Evolutionary conservation across 495 filamentous ascomycete species (phyloP).

Genomic region (Tuber microsphaerosporum): DNA sequence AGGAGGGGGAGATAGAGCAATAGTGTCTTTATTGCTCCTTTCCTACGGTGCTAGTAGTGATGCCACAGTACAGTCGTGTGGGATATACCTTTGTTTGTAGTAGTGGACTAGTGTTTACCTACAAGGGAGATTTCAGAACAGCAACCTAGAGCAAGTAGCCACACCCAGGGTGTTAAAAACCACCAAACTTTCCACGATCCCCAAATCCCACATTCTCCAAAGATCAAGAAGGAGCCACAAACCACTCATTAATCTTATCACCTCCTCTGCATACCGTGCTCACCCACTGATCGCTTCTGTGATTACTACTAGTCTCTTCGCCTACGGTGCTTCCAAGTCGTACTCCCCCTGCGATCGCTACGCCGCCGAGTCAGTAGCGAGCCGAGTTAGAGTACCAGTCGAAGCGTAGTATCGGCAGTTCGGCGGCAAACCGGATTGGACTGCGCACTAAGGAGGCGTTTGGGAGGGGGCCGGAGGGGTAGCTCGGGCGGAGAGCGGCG

Average conservation of each 20-base stretch:
- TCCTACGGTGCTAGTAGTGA: too few species aligned
- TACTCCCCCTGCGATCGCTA: conserved; percentile 79
- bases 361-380: conserved; percentile 77
- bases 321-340: conserved; percentile 74
- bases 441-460: conserved; percentile 63
- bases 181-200: too few species aligned
- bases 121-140: too few species aligned
- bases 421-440: conserved; percentile 77
- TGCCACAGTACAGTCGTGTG: too few species aligned
- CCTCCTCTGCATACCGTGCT: conserved; percentile 42
- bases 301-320: conserved; percentile 70
- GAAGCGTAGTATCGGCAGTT: conserved; percentile 72
- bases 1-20: too few species aligned
- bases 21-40: too few species aligned
- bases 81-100: too few species aligned
- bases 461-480: conserved; percentile 39
- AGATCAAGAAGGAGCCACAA: too few species aligned
- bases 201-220: too few species aligned
- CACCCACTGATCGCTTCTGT: conserved; percentile 60
- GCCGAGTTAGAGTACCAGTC: conserved; percentile 69
- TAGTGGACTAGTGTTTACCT: too few species aligned
- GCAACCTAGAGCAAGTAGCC: too few species aligned
- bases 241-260: conserved; percentile 49
- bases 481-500: conserved; percentile 13
- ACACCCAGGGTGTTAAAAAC: too few species aligned